Conservation (phyloP, 2,329 filamentous ascomycete species). For the Raffaelea arxii region DNA sequence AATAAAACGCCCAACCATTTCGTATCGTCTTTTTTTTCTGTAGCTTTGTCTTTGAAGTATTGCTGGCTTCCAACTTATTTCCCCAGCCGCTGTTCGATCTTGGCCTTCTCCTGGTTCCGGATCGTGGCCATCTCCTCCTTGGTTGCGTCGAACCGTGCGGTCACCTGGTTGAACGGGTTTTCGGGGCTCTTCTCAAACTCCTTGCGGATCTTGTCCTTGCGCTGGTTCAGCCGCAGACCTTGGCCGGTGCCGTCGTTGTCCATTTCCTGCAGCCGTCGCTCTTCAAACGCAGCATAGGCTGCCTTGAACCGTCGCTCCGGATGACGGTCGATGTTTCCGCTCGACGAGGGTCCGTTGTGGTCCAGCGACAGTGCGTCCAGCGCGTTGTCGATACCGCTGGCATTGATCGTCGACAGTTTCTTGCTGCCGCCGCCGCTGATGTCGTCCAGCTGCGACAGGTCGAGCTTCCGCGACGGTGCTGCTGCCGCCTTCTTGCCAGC, state of each 20-base stretch:
- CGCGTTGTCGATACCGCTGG: conserved; percentile 85
- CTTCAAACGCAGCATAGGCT: conserved; percentile 74
- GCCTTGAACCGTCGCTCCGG: conserved; percentile 83
- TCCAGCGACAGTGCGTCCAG: conserved; percentile 73
- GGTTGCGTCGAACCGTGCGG: conserved; percentile 64
- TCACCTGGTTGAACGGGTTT: conserved; percentile 89
- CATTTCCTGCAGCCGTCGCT: conserved; percentile 73
- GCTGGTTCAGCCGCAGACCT: conserved; percentile 73
- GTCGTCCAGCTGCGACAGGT: conserved; percentile 60
- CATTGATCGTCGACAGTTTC: conserved; percentile 55
- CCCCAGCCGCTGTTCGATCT: conserved; percentile 63
- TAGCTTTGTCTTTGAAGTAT: no score
- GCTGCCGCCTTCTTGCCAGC: conserved; percentile 52
- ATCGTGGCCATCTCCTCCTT: conserved; percentile 66
- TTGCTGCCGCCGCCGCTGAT: conserved; percentile 30
- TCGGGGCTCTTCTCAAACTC: conserved; percentile 93
- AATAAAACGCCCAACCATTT: no score
- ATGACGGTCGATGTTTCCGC: conserved; percentile 66
- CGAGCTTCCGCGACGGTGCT: conserved; percentile 50
- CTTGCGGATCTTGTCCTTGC: conserved; percentile 72
- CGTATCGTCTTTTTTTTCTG: no score
- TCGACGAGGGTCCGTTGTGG: background rate
- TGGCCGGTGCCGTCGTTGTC: conserved; percentile 64
- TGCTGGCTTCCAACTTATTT: no score
- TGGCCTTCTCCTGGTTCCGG: conserved; percentile 55